Conservation (phyloP, 2,329 filamentous ascomycete species). For the Fusarium sp. region DNA sequence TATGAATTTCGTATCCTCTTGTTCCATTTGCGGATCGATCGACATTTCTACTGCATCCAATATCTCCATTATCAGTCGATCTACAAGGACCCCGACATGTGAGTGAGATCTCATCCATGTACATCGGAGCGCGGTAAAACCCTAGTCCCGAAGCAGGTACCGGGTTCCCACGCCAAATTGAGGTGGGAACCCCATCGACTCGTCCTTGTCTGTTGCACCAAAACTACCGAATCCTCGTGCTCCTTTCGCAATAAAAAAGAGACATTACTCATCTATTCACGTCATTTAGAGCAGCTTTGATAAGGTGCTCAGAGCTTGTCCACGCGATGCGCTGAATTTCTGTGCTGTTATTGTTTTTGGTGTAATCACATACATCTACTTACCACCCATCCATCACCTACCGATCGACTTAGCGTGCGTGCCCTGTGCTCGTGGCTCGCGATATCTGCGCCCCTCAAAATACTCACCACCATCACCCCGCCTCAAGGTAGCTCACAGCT, state of each 20-base stretch:
- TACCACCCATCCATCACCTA: not conserved
- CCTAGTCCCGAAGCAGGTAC: constrained; percentile 41
- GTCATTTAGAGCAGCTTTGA: constrained; percentile 1
- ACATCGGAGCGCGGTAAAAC: constrained; percentile 48
- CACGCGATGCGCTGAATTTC: constrained; percentile 17
- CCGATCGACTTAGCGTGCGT: constrained; percentile 33
- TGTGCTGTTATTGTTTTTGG: constrained; percentile 20
- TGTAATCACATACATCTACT: constrained; percentile 17
- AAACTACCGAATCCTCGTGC: constrained; percentile 38
- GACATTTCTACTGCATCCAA: constrained; percentile 26
- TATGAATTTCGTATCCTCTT: not conserved
- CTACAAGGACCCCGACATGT: not conserved
- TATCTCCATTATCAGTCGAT: constrained; percentile 4
- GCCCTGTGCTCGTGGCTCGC: constrained; percentile 34
- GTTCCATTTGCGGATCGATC: constrained; percentile 15
- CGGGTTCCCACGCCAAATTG: constrained; percentile 7
- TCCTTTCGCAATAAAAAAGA: too few species aligned
- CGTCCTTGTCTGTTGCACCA: constrained; percentile 29
- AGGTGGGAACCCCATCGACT: constrained; percentile 17
- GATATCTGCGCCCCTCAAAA: constrained; percentile 46
- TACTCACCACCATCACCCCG: constrained; percentile 47
- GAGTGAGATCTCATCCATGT: constrained; percentile 7
- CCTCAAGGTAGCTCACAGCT: constrained; percentile 41
- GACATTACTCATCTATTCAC: constrained; percentile 8
- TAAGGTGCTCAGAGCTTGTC: constrained; percentile 7